Percentiles rank a stretch among this genome's conserved stretches.
Conservation (phyloP, 306 rosid species). For the Trifolium repens region DNA sequence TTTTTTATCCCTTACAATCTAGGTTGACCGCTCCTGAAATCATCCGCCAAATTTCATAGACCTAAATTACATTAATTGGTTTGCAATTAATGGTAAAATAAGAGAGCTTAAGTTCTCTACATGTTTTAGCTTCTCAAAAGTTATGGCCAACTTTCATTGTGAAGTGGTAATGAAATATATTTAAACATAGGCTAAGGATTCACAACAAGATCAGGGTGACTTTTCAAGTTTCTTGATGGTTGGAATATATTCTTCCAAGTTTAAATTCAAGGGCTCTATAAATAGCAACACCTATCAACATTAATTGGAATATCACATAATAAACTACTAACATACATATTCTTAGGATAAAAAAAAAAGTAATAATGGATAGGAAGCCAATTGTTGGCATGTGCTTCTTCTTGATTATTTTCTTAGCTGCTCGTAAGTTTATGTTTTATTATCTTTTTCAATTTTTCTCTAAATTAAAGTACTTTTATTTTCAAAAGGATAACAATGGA, state of each 20-base stretch:
- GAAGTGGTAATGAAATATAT: not conserved
- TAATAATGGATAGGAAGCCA: conserved; percentile 26
- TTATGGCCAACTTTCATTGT: not conserved
- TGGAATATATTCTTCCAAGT: not conserved
- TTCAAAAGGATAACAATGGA: too few species aligned
- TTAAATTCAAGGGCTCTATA: not conserved
- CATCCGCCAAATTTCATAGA: not conserved
- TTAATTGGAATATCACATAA: not conserved
- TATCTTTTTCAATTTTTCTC: too few species aligned
- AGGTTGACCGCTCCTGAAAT: too few species aligned
- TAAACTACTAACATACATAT: not conserved
- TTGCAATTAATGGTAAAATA: not conserved
- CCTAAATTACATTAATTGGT: not conserved
- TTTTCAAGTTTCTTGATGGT: not conserved
- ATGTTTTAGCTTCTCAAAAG: not conserved
- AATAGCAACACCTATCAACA: not conserved
- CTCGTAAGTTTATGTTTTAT: not conserved
- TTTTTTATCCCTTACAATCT: too few species aligned
- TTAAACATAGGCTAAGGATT: not conserved
- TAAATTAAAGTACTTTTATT: too few species aligned
- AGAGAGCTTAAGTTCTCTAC: not conserved
- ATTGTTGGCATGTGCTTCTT: not conserved
- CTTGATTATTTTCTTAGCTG: not conserved
- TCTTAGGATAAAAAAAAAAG: not conserved
- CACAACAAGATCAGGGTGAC: not conserved